Conservation (phyloP, 192 early-diverging fungal species). For the Coemansia javaensis region DNA sequence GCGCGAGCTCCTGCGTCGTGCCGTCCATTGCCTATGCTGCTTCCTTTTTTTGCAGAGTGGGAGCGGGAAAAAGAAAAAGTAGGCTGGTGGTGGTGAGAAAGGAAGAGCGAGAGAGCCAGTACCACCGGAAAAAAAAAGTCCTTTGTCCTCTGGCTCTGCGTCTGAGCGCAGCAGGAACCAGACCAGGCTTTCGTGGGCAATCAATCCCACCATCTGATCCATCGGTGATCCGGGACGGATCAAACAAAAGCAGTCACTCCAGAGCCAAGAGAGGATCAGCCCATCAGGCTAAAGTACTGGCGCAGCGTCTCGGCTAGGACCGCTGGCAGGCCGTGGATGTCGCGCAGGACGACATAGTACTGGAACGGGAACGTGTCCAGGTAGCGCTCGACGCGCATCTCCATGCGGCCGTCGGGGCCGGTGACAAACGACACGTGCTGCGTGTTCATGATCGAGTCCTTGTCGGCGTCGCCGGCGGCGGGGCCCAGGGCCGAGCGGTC, state of each 20-base stretch:
- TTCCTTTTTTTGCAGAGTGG: too few species aligned
- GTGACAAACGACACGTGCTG: slow-evolving; percentile 78
- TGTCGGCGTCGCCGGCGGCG: slow-evolving; percentile 24
- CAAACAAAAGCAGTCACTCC: background rate
- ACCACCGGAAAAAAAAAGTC: slow-evolving; percentile 8
- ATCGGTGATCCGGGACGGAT: too few species aligned
- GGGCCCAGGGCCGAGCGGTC: slow-evolving; percentile 55
- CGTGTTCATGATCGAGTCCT: slow-evolving; percentile 81
- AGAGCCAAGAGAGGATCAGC: background rate
- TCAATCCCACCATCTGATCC: too few species aligned
- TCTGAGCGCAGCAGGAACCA: too few species aligned
- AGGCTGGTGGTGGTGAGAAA: too few species aligned
- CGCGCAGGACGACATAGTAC: slow-evolving; percentile 88
- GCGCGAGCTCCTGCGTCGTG: slow-evolving; percentile 15
- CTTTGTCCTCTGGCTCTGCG: too few species aligned
- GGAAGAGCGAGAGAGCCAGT: too few species aligned
- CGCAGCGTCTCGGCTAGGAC: slow-evolving; percentile 90
- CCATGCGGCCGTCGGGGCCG: slow-evolving; percentile 54
- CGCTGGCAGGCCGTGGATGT: slow-evolving; percentile 82
- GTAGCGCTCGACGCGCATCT: slow-evolving; percentile 73
- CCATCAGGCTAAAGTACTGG: slow-evolving; percentile 91
- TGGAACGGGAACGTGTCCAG: slow-evolving; percentile 98
- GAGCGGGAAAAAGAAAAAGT: too few species aligned
- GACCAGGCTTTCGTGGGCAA: too few species aligned
- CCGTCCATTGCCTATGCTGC: too few species aligned